These are phyloP conservation scores for Phyllosticta ampelicida DNA, from an alignment of 2,329 filamentous ascomycete genomes.

Conservation along the genomic window DNA sequence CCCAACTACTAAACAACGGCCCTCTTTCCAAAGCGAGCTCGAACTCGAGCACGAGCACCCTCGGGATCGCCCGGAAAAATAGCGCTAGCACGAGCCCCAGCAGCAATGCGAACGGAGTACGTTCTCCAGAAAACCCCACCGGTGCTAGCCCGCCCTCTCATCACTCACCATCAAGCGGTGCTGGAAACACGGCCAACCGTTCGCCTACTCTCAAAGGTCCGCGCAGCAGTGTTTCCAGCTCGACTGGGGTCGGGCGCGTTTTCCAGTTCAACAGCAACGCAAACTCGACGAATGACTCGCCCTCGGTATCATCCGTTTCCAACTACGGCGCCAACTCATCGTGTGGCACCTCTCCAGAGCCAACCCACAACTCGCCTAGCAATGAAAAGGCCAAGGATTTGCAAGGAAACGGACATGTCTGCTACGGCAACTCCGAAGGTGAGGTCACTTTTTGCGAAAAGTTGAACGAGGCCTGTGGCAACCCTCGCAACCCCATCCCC, in stretches of 20 bases:
- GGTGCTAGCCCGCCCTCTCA: not conserved
- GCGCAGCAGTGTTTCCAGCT: constrained; percentile 28
- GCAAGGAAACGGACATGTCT: constrained; percentile 33
- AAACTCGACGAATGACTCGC: constrained; percentile 37
- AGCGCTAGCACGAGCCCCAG: constrained; percentile 30
- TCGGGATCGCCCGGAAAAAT: constrained; percentile 21
- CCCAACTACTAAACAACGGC: constrained; percentile 42
- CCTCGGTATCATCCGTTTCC: constrained; percentile 41
- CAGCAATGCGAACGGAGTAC: constrained; percentile 13
- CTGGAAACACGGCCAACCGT: constrained; percentile 17
- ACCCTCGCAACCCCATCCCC: constrained; percentile 41
- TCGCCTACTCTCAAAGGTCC: not conserved
- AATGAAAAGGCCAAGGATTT: constrained; percentile 51
- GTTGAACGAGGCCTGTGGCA: constrained; percentile 46
- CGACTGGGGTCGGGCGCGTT: constrained; percentile 33
- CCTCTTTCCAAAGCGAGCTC: constrained; percentile 17
- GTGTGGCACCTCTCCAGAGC: constrained; percentile 69
- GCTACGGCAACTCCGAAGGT: constrained; percentile 38
- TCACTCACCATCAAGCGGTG: constrained; percentile 14
- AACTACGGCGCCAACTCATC: constrained; percentile 43
- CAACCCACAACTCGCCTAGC: constrained; percentile 58
- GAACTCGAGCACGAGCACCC: not conserved
- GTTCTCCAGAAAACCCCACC: constrained; percentile 3
- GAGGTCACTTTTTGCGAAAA: constrained; percentile 46
- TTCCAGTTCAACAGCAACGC: constrained; percentile 42